Evolutionary conservation across 495 filamentous ascomycete species (phyloP).

Genomic region (Sporormia fimetaria): DNA sequence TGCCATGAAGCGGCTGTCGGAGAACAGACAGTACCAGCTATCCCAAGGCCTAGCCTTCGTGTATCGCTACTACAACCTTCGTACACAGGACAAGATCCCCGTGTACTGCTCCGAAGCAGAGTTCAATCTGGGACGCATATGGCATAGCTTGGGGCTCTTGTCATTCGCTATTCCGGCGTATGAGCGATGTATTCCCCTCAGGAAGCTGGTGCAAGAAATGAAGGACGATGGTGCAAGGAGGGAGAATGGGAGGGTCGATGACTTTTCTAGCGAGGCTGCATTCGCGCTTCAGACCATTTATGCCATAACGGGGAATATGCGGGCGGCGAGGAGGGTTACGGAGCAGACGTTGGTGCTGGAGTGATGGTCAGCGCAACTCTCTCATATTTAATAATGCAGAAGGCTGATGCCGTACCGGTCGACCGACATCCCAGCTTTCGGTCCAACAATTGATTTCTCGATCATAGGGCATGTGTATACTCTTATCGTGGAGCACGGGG

Average conservation of each 20-base stretch:
- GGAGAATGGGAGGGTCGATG: slow-evolving; percentile 37
- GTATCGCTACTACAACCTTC: slow-evolving; percentile 56
- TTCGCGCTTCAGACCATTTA: slow-evolving; percentile 61
- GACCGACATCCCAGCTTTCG: too few relatives aligned
- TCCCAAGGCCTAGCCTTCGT: slow-evolving; percentile 77
- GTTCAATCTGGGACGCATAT: slow-evolving; percentile 75
- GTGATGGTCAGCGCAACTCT: not conserved
- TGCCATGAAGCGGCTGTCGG: slow-evolving; percentile 73
- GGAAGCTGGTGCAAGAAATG: slow-evolving; percentile 34
- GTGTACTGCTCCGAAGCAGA: slow-evolving; percentile 67
- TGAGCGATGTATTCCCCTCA: slow-evolving; percentile 43
- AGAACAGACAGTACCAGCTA: slow-evolving; percentile 77
- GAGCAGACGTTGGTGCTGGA: slow-evolving; percentile 47
- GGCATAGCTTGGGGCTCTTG: slow-evolving; percentile 65
- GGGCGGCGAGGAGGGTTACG: slow-evolving; percentile 45
- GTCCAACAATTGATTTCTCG: too few relatives aligned
- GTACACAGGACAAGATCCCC: slow-evolving; percentile 32
- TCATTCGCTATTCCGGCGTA: slow-evolving; percentile 74
- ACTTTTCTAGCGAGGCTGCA: slow-evolving; percentile 63
- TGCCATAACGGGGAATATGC: slow-evolving; percentile 49
- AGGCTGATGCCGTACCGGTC: too few relatives aligned
- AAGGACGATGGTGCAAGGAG: slow-evolving; percentile 12
- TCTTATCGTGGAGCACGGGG: too few relatives aligned
- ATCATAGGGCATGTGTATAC: too few relatives aligned
- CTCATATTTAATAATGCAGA: too few relatives aligned